These are phyloP conservation scores for Populus deltoides DNA, from an alignment of 345 rosid genomes.

Conservation along the genomic window DNA sequence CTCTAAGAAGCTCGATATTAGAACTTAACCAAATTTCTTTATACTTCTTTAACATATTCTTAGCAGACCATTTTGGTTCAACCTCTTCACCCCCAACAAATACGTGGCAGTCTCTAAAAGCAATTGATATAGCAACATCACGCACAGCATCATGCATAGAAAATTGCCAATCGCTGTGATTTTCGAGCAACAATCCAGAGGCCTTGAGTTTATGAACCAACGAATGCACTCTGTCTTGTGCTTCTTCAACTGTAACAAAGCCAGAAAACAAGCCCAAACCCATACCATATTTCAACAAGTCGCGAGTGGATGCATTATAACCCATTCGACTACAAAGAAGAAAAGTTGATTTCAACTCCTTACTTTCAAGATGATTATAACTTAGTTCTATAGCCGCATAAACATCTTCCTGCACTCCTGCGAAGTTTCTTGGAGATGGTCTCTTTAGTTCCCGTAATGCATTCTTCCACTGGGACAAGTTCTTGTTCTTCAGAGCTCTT, in stretches of 20 bases:
- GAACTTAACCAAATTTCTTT: not conserved
- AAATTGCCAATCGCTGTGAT: not conserved
- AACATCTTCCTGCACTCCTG: not conserved
- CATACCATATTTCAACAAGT: conserved; percentile 23
- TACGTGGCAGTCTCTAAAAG: conserved; percentile 1
- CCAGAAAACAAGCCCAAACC: conserved; percentile 26
- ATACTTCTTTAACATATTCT: not conserved
- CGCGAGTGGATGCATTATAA: not conserved
- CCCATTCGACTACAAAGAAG: conserved; percentile 17
- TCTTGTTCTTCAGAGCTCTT: not conserved
- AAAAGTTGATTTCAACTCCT: conserved; percentile 5
- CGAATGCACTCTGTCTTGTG: conserved; percentile 4
- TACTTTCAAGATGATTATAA: not conserved
- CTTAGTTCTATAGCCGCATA: conserved; percentile 5
- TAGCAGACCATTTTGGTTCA: not conserved
- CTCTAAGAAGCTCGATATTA: conserved; percentile 14
- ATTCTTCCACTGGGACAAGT: conserved; percentile 4
- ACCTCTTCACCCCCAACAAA: not conserved
- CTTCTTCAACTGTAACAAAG: not conserved
- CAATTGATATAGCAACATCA: conserved; percentile 21
- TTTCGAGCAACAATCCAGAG: conserved; percentile 22
- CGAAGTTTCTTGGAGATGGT: not conserved
- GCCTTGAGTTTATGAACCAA: conserved; percentile 24
- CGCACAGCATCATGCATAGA: conserved; percentile 32
- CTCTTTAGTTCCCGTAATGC: not conserved